Percentiles rank a stretch among this genome's conserved stretches.
phyloP scores from a whole-genome alignment of 2,329 filamentous ascomycete genomes.

The Cladophialophora yegresii region DNA sequence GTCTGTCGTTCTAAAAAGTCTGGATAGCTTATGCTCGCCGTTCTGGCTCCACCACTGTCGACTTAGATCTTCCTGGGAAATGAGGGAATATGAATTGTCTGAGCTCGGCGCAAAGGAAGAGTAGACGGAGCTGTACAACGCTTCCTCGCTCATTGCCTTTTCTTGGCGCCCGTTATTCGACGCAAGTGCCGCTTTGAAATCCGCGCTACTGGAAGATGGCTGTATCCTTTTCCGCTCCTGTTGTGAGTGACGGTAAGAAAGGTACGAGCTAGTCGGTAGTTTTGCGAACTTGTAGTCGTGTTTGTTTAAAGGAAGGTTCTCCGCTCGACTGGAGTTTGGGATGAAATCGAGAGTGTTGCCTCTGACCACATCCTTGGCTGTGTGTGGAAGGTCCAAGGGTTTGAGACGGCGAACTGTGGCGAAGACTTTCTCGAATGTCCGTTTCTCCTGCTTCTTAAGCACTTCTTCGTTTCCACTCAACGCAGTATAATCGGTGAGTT shows the following conservation, averaged over 20 bases:
- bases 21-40: slow-evolving; percentile 43
- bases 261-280: slow-evolving; percentile 47
- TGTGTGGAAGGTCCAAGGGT: slow-evolving; percentile 46
- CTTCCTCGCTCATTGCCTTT: slow-evolving; percentile 18
- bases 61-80: slow-evolving; percentile 48
- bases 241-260: slow-evolving; percentile 42
- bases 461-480: slow-evolving; percentile 36
- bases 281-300: slow-evolving; percentile 46
- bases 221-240: slow-evolving; percentile 14
- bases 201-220: slow-evolving; percentile 7
- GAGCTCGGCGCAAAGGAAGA: slow-evolving; percentile 53
- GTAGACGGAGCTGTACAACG: slow-evolving; percentile 48
- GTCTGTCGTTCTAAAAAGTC: slow-evolving; percentile 19
- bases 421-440: slow-evolving; percentile 51
- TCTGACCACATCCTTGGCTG: slow-evolving; percentile 41
- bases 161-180: slow-evolving; percentile 21
- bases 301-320: slow-evolving; percentile 40
- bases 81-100: slow-evolving; percentile 49
- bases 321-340: slow-evolving; percentile 16
- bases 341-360: slow-evolving; percentile 28
- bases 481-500: slow-evolving; percentile 57
- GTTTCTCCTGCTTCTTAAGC: slow-evolving; percentile 38
- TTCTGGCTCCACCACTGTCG: slow-evolving; percentile 51
- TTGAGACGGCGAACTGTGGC: slow-evolving; percentile 44
- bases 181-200: slow-evolving; percentile 19